phyloP scores from a whole-genome alignment of 164 flowering plant species.

The Santalum album region DNA sequence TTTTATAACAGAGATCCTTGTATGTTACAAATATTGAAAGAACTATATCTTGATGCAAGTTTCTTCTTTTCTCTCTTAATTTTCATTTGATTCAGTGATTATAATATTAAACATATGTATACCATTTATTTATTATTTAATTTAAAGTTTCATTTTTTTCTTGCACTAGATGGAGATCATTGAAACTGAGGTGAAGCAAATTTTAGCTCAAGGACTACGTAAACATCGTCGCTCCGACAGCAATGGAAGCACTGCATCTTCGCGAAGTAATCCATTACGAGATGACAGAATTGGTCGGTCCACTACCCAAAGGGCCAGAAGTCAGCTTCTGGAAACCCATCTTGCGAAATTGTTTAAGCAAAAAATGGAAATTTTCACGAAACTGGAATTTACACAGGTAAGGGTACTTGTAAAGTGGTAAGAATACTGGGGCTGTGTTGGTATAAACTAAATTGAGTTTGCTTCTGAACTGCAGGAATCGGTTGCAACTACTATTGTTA shows the following conservation, averaged over 20 bases:
- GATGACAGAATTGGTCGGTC: slow-evolving; percentile 66
- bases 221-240: slow-evolving; percentile 85
- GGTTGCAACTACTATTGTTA: slow-evolving; percentile 57
- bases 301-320: slow-evolving; percentile 75
- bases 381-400: slow-evolving; percentile 92
- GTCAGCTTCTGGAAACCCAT: slow-evolving; percentile 95
- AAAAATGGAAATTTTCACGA: slow-evolving; percentile 94
- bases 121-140: background rate
- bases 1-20: background rate
- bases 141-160: slow-evolving; percentile 4
- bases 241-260: slow-evolving; percentile 85
- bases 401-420: background rate
- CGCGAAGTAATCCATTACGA: slow-evolving; percentile 82
- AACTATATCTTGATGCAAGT: too few species aligned
- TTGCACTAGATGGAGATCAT: slow-evolving; percentile 53
- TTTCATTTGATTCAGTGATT: too few species aligned
- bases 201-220: slow-evolving; percentile 59
- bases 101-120: background rate
- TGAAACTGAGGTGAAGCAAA: slow-evolving; percentile 67
- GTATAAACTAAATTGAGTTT: slow-evolving; percentile 7
- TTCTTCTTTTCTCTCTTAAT: too few species aligned
- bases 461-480: slow-evolving; percentile 57
- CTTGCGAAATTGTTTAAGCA: slow-evolving; percentile 94
- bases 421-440: background rate
- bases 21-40: too few species aligned